Percentiles rank a stretch among this genome's conserved stretches.
Evolutionary conservation across 163 green algal genomes (phyloP).

Genomic region (Chloromonas sp.): DNA sequence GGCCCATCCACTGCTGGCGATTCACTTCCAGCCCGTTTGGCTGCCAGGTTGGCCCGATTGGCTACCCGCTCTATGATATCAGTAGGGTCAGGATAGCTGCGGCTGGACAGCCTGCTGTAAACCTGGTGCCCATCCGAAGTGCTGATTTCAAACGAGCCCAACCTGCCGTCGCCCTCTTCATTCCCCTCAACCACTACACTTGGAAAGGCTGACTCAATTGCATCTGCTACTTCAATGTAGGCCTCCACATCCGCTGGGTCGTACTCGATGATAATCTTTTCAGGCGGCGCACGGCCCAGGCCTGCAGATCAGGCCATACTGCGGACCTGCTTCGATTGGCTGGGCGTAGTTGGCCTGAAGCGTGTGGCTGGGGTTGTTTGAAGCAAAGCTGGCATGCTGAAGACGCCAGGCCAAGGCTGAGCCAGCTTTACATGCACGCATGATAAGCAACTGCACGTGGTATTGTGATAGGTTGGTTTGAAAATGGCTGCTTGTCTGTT

Average conservation of each 20-base stretch:
- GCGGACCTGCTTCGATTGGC: background rate
- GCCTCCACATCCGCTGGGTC: constrained; percentile 44
- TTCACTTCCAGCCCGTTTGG: background rate
- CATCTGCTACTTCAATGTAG: constrained; percentile 46
- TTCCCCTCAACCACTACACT: constrained; percentile 44
- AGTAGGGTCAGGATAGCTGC: background rate
- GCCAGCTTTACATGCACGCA: too few species aligned
- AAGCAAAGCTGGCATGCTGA: too few species aligned
- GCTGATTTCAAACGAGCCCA: constrained; percentile 35
- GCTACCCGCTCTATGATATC: background rate
- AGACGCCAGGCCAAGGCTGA: too few species aligned
- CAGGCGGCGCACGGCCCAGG: constrained; percentile 34
- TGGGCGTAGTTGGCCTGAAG: too few species aligned
- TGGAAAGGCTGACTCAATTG: constrained; percentile 40
- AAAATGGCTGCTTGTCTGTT: too few species aligned
- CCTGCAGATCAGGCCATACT: constrained; percentile 26
- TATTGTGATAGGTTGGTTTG: too few species aligned
- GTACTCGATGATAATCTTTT: constrained; percentile 40
- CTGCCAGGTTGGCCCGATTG: background rate
- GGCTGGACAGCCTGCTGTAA: background rate
- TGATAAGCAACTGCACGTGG: too few species aligned
- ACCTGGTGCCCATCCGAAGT: constrained; percentile 15
- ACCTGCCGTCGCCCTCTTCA: constrained; percentile 18
- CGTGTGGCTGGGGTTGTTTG: too few species aligned
- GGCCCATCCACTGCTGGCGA: background rate